Evolutionary conservation across 2,329 filamentous ascomycete species (phyloP).

Genomic region (Pseudogymnoascus sp.): DNA sequence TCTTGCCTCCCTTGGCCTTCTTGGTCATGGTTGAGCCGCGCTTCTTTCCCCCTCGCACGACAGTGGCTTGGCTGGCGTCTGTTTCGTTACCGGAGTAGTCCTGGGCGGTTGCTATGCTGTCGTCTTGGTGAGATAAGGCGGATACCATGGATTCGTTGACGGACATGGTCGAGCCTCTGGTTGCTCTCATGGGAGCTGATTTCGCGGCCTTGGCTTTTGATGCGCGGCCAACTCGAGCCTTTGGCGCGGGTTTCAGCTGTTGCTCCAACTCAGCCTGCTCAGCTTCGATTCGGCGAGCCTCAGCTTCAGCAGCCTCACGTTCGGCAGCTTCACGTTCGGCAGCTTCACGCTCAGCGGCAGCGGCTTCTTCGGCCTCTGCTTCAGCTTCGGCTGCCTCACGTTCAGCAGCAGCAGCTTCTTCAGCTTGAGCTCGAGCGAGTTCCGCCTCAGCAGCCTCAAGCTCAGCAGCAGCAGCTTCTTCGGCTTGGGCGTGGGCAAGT

Average conservation of each 20-base stretch:
- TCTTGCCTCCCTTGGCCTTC: conserved; percentile 26
- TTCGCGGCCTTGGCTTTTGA: neutral
- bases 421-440: neutral
- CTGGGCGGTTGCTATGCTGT: neutral
- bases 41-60: conserved; percentile 22
- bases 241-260: neutral
- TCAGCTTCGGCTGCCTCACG: conserved; percentile 1
- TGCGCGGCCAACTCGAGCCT: neutral
- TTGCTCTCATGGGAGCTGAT: conserved; percentile 15
- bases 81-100: conserved; percentile 31
- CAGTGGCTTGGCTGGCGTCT: conserved; percentile 28
- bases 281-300: neutral
- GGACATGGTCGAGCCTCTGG: conserved; percentile 22
- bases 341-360: neutral
- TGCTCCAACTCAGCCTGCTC: neutral
- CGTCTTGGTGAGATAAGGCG: conserved; percentile 23
- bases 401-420: conserved; percentile 11
- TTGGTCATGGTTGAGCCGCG: conserved; percentile 23
- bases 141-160: conserved; percentile 17
- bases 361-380: neutral
- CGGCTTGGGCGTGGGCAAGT: neutral
- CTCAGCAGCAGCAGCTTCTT: neutral
- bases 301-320: neutral
- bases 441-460: neutral
- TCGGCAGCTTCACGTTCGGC: neutral